A percentile compares a stretch with the other conserved stretches of the same genome.
Evolutionary conservation across 2,329 filamentous ascomycete genomes (phyloP).

Genomic region (Trichophyton simii): DNA sequence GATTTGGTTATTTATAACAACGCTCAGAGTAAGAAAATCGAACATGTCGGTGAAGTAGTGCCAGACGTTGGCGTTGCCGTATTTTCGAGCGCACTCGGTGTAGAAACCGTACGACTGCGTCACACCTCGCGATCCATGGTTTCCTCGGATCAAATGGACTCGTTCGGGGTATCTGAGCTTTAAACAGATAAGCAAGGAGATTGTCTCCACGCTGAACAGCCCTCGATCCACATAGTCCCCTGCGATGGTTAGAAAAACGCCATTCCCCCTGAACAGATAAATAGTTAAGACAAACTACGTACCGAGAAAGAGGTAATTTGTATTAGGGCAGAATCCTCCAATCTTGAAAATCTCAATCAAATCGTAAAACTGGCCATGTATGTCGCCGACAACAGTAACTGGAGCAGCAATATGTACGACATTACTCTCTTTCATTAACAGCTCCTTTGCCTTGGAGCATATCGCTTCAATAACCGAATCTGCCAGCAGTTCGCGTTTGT

Average conservation of each 20-base stretch:
- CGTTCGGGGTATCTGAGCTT: constrained; percentile 94
- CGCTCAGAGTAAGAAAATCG: constrained; percentile 89
- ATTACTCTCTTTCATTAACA: constrained; percentile 99
- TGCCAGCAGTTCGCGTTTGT: constrained; percentile 91
- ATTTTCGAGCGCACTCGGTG: constrained; percentile 94
- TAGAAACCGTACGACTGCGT: constrained; percentile 99
- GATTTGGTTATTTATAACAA: constrained; percentile 97
- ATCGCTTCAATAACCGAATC: constrained; percentile 98
- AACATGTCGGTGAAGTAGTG: constrained; percentile 99
- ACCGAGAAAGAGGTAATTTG: constrained; percentile 97
- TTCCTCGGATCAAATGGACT: constrained; percentile 91
- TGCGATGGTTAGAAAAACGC: constrained; percentile 24
- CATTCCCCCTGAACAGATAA: not conserved
- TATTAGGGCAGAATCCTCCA: constrained; percentile 91
- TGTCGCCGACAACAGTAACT: constrained; percentile 94
- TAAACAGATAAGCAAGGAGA: constrained; percentile 90
- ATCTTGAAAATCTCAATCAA: constrained; percentile 99
- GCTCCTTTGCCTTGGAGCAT: constrained; percentile 97
- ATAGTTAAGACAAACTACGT: constrained; percentile 13
- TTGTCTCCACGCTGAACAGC: constrained; percentile 97
- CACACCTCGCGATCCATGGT: constrained; percentile 93
- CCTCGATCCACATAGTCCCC: constrained; percentile 97
- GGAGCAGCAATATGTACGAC: constrained; percentile 93
- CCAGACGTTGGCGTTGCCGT: constrained; percentile 97
- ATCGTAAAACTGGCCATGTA: constrained; percentile 98